Evolutionary conservation across 768 basidiomycete genomes (phyloP).

Genomic region (Leccinellum luteum): DNA sequence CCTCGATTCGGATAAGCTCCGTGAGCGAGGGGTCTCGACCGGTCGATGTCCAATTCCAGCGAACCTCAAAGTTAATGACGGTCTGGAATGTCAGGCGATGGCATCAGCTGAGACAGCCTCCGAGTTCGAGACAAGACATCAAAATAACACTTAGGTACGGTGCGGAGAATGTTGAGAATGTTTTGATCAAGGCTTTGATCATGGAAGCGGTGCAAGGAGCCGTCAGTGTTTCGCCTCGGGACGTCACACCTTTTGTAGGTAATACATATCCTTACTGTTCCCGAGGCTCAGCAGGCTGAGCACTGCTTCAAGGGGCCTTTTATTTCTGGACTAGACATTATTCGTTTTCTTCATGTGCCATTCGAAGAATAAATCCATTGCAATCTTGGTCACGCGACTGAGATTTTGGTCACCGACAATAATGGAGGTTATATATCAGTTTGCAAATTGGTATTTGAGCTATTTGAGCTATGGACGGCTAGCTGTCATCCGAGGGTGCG

Average conservation of each 20-base stretch:
- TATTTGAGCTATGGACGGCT: not conserved
- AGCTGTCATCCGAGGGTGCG: not conserved
- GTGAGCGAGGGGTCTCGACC: constrained; percentile 6
- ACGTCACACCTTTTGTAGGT: not conserved
- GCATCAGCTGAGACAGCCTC: not conserved
- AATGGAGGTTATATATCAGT: not conserved
- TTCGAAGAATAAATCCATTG: not conserved
- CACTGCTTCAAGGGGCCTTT: not conserved
- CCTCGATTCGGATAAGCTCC: constrained; percentile 16
- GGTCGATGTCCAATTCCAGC: not conserved
- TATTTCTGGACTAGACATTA: not conserved
- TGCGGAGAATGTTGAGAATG: not conserved
- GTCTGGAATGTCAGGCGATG: not conserved
- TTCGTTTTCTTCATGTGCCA: no score
- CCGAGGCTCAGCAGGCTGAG: not conserved
- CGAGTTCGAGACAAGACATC: not conserved
- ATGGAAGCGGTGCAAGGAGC: no score
- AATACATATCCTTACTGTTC: no score
- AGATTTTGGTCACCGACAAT: constrained; percentile 6
- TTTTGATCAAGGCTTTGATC: not conserved
- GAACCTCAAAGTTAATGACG: not conserved
- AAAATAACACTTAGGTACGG: not conserved
- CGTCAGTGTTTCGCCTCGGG: not conserved
- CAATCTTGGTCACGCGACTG: constrained; percentile 5
- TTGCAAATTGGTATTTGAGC: not conserved